These are phyloP conservation scores for Cyphellophora europaea DNA, from an alignment of 2,329 filamentous ascomycete species.

Conservation along the genomic window DNA sequence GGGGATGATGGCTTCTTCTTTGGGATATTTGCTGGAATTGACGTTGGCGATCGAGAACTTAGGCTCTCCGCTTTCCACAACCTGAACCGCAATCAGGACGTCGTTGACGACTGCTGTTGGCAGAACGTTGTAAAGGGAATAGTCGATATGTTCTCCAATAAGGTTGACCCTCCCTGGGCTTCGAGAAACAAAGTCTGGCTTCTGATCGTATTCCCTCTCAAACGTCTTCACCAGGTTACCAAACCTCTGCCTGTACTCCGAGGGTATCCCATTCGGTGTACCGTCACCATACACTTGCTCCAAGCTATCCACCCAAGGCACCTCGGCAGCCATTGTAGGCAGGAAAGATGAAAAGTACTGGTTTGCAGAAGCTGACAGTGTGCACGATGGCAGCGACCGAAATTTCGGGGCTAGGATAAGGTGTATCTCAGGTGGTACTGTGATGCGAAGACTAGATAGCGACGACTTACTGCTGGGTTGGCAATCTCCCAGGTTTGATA, in stretches of 20 bases:
- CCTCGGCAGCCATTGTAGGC: conserved; percentile 13
- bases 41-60: conserved; percentile 72
- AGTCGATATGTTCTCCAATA: conserved; percentile 98
- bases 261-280: conserved; percentile 62
- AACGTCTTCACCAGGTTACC: conserved; percentile 63
- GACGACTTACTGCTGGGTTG: no score
- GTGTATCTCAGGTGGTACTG: no score
- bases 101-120: conserved; percentile 94
- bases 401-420: no score
- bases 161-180: conserved; percentile 95
- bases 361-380: no score
- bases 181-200: conserved; percentile 72
- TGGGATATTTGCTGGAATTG: conserved; percentile 63
- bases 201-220: conserved; percentile 56
- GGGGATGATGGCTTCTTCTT: conserved; percentile 65
- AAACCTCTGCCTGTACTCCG: conserved; percentile 65
- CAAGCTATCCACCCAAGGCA: conserved; percentile 16
- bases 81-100: conserved; percentile 71
- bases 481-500: no score
- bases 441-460: no score
- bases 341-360: background rate
- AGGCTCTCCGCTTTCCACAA: conserved; percentile 33
- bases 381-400: no score
- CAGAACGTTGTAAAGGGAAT: conserved; percentile 89
- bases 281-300: conserved; percentile 38